Base-by-base conservation (phyloP, 1,284 basidiomycete species). In the Coniophora puteana region DNA sequence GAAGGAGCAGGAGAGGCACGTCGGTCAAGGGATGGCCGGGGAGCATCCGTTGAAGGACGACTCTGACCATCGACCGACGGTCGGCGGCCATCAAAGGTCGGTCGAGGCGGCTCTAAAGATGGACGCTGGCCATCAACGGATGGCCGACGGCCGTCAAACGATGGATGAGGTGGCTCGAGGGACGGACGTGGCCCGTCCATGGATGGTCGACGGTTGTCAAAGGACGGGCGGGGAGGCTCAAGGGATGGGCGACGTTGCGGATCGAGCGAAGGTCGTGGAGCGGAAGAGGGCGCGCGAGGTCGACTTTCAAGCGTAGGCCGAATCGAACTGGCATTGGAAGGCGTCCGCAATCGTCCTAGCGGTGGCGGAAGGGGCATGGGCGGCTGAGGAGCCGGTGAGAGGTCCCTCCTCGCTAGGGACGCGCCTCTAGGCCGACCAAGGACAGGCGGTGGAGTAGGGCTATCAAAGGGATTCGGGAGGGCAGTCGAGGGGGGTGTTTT, bases 1-100 rank as follows among this genome's bases (percentile, higher is more conserved):
- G n/a, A n/a, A n/a, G n/a, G n/a, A n/a, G n/a, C 30, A 24, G 6
- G 38, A 40, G 24, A 45, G 38, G 27, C 37, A 45, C 5, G 47
- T 1, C 54, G 14, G 30, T 47, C 54, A 5, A 36, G 26, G 20
- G 52, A 49, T 25, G 58, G 58, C 13, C 46, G 42, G 17, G 40
- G 34, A 13, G 26, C 16, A 37, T 46, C 50, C 16, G 42, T 6
- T 28, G 49, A 45, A 24, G 39, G 49, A 22, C 29, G 45, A 20
- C 45, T n/a, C n/a, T n/a, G n/a, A n/a, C n/a, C n/a, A 36, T 30
- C 40, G 50, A 18, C 51, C 51, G 13, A 46, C 40, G 11, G 52
- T 44, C 6, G 51, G 14, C 20, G 7, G n/a, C 17, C 11, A 8
- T 41, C 40, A 26, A 41, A 41, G 8, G 40, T 40, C 10, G 40